Evolutionary conservation across 2,329 filamentous ascomycete species (phyloP).

Genomic region (Clonostachys sp.): DNA sequence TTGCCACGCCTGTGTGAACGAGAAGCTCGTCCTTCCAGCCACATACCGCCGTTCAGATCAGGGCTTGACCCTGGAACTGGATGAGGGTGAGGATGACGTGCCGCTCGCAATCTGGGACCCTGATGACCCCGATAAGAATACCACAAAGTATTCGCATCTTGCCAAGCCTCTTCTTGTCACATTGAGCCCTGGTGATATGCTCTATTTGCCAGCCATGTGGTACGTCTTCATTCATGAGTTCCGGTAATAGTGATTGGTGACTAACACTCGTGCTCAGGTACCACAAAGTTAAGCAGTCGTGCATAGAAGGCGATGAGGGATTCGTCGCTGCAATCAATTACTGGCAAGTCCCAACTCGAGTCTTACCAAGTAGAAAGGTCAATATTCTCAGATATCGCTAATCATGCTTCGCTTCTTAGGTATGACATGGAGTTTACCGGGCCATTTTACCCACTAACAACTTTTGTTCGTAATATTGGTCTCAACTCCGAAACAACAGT

Average conservation of each 20-base stretch:
- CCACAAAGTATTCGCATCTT: constrained; percentile 55
- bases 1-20: constrained; percentile 65
- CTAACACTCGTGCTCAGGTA: constrained; percentile 41
- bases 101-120: constrained; percentile 77
- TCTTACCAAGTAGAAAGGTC: no score
- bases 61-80: constrained; percentile 22
- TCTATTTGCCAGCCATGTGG: constrained; percentile 81
- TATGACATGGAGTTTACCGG: constrained; percentile 78
- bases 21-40: constrained; percentile 50
- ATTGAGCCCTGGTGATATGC: constrained; percentile 69
- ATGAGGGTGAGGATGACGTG: constrained; percentile 31
- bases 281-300: constrained; percentile 75
- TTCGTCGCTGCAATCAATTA: constrained; percentile 80
- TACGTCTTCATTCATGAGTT: constrained; percentile 24
- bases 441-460: constrained; percentile 57
- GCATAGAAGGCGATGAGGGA: constrained; percentile 61
- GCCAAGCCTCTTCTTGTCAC: constrained; percentile 62
- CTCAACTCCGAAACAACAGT: constrained; percentile 1
- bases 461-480: constrained; percentile 44
- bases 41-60: constrained; percentile 46
- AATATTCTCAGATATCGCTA: neutral
- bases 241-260: neutral
- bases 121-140: constrained; percentile 42
- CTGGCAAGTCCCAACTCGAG: constrained; percentile 46
- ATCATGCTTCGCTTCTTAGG: constrained; percentile 32